Evolutionary conservation across 2,329 filamentous ascomycete genomes (phyloP).

Genomic region (Epicoccum sorghinum): DNA sequence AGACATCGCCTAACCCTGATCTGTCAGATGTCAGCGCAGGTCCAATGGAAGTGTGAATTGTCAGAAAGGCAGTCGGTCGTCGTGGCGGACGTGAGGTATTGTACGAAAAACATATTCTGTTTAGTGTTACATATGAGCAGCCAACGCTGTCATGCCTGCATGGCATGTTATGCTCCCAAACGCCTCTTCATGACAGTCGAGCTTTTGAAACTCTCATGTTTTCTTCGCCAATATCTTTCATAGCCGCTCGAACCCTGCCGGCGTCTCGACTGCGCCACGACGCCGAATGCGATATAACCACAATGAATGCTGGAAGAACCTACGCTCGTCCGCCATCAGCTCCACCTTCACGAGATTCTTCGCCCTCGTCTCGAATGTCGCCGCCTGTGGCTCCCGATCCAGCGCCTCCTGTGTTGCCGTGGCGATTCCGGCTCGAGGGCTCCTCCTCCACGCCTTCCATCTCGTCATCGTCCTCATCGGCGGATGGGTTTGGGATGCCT

Average conservation of each 20-base stretch:
- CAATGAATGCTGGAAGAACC: slow-evolving; percentile 62
- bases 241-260: slow-evolving; percentile 24
- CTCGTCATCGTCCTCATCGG: slow-evolving; percentile 69
- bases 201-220: slow-evolving; percentile 22
- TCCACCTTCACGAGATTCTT: slow-evolving; percentile 86
- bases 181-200: slow-evolving; percentile 38
- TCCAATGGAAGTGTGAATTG: slow-evolving; percentile 10
- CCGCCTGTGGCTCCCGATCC: slow-evolving; percentile 87
- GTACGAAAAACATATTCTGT: slow-evolving; percentile 42
- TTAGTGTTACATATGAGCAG: slow-evolving; percentile 44
- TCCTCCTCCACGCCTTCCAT: slow-evolving; percentile 62
- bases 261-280: slow-evolving; percentile 45
- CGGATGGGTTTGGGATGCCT: slow-evolving; percentile 60
- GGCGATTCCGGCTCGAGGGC: slow-evolving; percentile 37
- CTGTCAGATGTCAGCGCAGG: slow-evolving; percentile 35
- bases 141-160: slow-evolving; percentile 29
- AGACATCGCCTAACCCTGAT: slow-evolving; percentile 69
- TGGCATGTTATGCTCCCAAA: slow-evolving; percentile 37
- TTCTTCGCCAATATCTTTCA: slow-evolving; percentile 27
- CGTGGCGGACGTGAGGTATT: slow-evolving; percentile 36
- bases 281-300: slow-evolving; percentile 38
- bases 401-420: slow-evolving; percentile 71
- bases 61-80: slow-evolving; percentile 27
- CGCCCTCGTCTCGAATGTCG: slow-evolving; percentile 88
- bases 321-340: slow-evolving; percentile 99